Evolutionary conservation across 2,329 filamentous ascomycete genomes (phyloP).

Genomic region (Venturiaceae sp.): DNA sequence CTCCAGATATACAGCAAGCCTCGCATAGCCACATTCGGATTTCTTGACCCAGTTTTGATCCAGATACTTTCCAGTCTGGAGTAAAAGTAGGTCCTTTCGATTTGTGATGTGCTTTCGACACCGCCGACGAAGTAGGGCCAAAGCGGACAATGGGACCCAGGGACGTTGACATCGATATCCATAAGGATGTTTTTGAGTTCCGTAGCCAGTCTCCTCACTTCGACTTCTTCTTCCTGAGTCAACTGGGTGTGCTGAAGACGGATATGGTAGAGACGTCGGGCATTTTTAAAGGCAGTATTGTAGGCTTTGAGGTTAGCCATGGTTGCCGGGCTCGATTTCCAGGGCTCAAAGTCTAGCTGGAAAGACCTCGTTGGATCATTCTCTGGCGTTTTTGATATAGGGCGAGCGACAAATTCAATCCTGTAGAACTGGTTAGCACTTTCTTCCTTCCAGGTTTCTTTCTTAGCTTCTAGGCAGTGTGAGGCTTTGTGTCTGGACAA

Average conservation of each 20-base stretch:
- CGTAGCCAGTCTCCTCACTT: neutral
- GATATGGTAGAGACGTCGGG: neutral
- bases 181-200: neutral
- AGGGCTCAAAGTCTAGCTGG: neutral
- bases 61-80: neutral
- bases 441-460: neutral
- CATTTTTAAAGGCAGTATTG: neutral
- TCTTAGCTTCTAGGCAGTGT: no score
- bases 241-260: neutral
- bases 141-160: neutral
- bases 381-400: neutral
- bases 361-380: neutral
- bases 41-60: neutral
- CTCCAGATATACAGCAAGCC: neutral
- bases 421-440: neutral
- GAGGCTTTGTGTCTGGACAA: neutral
- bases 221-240: neutral
- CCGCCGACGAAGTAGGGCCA: neutral
- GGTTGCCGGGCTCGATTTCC: no score
- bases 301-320: no score
- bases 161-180: neutral
- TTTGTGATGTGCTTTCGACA: neutral
- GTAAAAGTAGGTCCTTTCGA: neutral
- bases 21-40: neutral
- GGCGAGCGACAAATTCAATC: neutral